Evolutionary conservation across 306 rosid species (phyloP).

Genomic region (Fagus sylvatica): DNA sequence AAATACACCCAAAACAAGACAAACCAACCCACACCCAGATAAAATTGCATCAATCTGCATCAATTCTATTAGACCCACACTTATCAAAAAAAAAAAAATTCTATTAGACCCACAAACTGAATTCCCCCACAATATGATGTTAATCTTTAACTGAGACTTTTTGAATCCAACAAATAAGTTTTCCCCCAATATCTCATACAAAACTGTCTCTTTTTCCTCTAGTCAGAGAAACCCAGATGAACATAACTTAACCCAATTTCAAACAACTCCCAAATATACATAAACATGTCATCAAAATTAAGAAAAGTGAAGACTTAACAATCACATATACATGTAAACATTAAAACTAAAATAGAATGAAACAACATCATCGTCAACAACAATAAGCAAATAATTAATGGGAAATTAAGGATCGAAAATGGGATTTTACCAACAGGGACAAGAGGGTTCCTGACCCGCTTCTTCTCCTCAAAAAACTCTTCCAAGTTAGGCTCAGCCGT

Average conservation of each 20-base stretch:
- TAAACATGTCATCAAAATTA: neutral
- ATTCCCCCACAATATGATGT: neutral
- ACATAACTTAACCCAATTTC: neutral
- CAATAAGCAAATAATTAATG: neutral
- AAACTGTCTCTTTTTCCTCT: constrained; percentile 3
- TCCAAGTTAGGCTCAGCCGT: constrained; percentile 50
- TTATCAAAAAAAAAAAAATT: too few species aligned
- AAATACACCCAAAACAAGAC: neutral
- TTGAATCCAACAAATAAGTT: neutral
- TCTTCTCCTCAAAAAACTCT: constrained; percentile 61
- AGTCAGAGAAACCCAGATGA: neutral
- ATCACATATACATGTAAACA: neutral
- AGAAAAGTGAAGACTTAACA: neutral
- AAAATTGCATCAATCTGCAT: neutral
- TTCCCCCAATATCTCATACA: neutral
- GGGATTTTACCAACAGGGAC: constrained; percentile 73
- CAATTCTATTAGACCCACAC: neutral
- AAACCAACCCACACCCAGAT: neutral
- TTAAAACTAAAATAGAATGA: neutral
- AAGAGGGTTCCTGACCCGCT: constrained; percentile 75
- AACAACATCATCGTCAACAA: neutral
- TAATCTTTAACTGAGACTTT: neutral
- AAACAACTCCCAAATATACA: neutral
- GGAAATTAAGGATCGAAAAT: neutral
- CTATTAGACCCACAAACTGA: neutral